Base-by-base conservation (phyloP, 192 early-diverging fungal species). In the Globomyces pollinis-pini region DNA sequence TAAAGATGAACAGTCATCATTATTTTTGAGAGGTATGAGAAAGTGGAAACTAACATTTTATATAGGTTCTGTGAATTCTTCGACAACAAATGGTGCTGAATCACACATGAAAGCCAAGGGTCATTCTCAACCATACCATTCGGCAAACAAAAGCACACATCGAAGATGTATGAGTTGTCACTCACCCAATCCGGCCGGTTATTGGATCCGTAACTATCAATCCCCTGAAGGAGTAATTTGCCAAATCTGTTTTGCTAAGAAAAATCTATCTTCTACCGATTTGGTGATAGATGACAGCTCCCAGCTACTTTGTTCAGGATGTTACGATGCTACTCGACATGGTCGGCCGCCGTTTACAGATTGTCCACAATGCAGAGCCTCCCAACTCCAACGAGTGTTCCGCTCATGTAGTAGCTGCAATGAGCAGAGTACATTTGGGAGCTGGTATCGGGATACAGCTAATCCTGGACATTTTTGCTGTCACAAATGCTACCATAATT, bases 191-290 rank as follows among this genome's bases (percentile, higher is more conserved):
- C 23, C 53, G 6, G 29, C 33, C n/a, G 53, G 53, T 4, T 55
- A 33, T 55, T 55, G 53, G 53, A 28, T 55, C 7, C 21, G 29
- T 18, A 31, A 55, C 32, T 31, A 55, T 24, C 29, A 41, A 12
- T 15, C 35, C 11, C 35, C 38, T 13, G 20, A 20, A 12, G 53
- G 35, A 2, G 34, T 55, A 7, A 55, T 55, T n/a, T 55, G 53
- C 32, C 53, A 55, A 55, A 55, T 33, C 1, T 55, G 53, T n/a
- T 55, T 33, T 28, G 21, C 21, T 31, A 35, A 38, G 35, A 35
- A 28, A 55, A 55, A n/a, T n/a, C n/a, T n/a, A n/a, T n/a, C n/a
- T n/a, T n/a, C n/a, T n/a, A n/a, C n/a, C n/a, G n/a, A n/a, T n/a
- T n/a, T n/a, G n/a, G n/a, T n/a, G n/a, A n/a, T n/a, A n/a, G n/a